Base-by-base conservation (phyloP, 2,329 filamentous ascomycete genomes). In the Pseudodiploospora longispora region DNA sequence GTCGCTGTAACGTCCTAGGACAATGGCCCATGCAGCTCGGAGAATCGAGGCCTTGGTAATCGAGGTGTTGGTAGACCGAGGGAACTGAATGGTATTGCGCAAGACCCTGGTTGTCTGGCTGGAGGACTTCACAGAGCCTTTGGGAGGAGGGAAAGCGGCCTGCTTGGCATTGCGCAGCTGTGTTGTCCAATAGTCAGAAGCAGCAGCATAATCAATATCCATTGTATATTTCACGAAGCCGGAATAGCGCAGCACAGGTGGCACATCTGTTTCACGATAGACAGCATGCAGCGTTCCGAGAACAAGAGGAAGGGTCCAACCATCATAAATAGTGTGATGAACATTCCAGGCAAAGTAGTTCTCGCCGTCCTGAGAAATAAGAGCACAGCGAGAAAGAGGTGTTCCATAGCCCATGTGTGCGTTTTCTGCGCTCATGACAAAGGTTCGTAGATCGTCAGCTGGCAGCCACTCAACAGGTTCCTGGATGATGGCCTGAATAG, bases 1-100 rank as follows among this genome's bases (percentile, higher is more conserved):
- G 45, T 33, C 57, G 49, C 66, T 58, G 40, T 69, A 67, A 2
- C 63, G 49, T 0, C 60, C 59, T 2, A 65, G 56, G 4, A 69
- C 55, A 6, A 72, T 42, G 2, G 55, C 44, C 53, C 56, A 57
- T 3, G 59, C 56, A 1, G 57, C 55, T 5, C 59, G 50, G 7
- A 59, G 40, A 2, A 59, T 36, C 1, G 51, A 55, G 1, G 58
- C 50, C 7, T 51, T 31, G 1, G 54, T 56, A 30, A 53, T 45
- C 10, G 37, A 49, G 33, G 46, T 49, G 42, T 32, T 42, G 7
- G 4, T 10, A 6, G 4, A 49, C n/a, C 10, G 40, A 10, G 38
- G 32, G 6, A 42, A 42, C 1, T 38, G 9, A 19, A 44, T 44
- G 9, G n/a, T 35, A 33, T 37, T 36, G 32, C 31, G 29, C 32